A percentile compares a stretch with the other conserved stretches of the same genome.
Evolutionary conservation across 2,329 filamentous ascomycete genomes (phyloP).

Genomic region (Claviceps lovelessii): DNA sequence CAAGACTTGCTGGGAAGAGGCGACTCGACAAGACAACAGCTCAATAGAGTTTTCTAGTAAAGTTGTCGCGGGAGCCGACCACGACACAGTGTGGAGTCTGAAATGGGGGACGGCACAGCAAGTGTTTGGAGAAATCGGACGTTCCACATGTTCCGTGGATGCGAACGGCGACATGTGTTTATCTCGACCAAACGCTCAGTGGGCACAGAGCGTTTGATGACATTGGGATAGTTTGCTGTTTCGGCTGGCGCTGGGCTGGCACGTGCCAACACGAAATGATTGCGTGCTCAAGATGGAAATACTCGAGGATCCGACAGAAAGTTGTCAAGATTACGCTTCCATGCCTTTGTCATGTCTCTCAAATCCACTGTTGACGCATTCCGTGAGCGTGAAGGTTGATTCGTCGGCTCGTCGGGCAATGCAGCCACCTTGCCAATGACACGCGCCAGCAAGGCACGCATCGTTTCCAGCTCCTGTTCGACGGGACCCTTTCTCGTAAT

Average conservation of each 20-base stretch:
- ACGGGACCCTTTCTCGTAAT: conserved; percentile 50
- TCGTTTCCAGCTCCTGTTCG: conserved; percentile 51
- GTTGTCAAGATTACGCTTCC: conserved; percentile 27
- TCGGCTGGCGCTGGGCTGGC: no score
- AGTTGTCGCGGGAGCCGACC: conserved; percentile 13
- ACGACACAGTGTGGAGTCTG: conserved; percentile 14
- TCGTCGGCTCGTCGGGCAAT: conserved; percentile 15
- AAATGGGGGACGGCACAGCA: conserved; percentile 8
- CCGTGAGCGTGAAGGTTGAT: neutral
- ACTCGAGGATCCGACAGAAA: conserved; percentile 20
- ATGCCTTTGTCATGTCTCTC: conserved; percentile 23
- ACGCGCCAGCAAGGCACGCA: conserved; percentile 47
- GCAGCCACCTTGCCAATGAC: conserved; percentile 39
- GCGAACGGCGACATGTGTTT: neutral
- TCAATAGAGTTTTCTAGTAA: conserved; percentile 11
- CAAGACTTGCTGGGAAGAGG: conserved; percentile 13
- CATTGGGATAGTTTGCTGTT: no score
- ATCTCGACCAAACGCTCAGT: neutral
- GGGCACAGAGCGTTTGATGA: neutral
- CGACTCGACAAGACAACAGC: conserved; percentile 1
- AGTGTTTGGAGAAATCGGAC: conserved; percentile 9
- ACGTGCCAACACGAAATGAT: neutral
- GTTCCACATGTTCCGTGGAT: neutral
- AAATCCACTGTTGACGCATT: conserved; percentile 13
- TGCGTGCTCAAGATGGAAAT: conserved; percentile 8